Conservation (phyloP, 192 early-diverging fungal species). For the Lobulomyces angularis region DNA sequence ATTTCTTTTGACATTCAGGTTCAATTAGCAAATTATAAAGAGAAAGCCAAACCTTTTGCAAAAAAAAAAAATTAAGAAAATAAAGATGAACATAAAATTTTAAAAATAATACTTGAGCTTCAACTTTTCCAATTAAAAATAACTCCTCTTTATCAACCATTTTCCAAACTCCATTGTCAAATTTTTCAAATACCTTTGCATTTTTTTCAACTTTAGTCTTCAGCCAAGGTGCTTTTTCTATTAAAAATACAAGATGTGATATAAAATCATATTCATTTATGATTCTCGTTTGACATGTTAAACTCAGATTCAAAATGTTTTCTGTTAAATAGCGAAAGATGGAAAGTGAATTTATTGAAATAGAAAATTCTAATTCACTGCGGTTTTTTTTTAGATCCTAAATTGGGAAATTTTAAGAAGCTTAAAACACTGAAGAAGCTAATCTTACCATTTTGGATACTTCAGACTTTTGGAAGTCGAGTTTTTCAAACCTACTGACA, state of each 20-base stretch:
- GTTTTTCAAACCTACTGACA: not conserved
- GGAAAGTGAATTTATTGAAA: constrained; percentile 20
- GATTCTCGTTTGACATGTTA: constrained; percentile 18
- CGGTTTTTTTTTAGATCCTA: constrained; percentile 7
- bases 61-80: not conserved
- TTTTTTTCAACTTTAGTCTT: constrained; percentile 2
- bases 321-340: constrained; percentile 32
- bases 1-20: constrained; percentile 27
- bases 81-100: not conserved
- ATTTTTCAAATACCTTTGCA: constrained; percentile 11
- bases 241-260: constrained; percentile 11
- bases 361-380: constrained; percentile 20
- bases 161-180: constrained; percentile 27
- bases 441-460: not conserved
- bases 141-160: constrained; percentile 20
- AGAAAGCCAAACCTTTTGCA: constrained; percentile 27
- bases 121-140: constrained; percentile 17
- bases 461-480: not conserved
- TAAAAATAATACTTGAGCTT: constrained; percentile 25
- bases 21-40: constrained; percentile 36
- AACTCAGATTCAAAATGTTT: constrained; percentile 14
- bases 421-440: constrained; percentile 1
- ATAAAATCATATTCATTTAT: constrained; percentile 19
- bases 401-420: constrained; percentile 1
- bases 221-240: constrained; percentile 28